These are phyloP conservation scores for Hymenoscyphus linearis DNA, from an alignment of 2,329 filamentous ascomycete genomes.

Conservation along the genomic window DNA sequence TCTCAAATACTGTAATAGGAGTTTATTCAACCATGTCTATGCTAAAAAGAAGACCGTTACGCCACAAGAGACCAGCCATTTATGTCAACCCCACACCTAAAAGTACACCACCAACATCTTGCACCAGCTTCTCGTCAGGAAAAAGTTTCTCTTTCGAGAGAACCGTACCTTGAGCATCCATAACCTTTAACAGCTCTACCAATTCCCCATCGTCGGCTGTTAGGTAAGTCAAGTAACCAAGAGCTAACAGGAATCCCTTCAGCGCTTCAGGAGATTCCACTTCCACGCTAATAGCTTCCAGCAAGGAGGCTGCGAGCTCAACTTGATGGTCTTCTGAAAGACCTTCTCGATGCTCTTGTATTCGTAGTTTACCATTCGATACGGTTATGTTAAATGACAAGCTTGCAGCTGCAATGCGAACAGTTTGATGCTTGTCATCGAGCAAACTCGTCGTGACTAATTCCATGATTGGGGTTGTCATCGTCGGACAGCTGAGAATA, in stretches of 20 bases:
- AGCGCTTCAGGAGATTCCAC: conserved; percentile 63
- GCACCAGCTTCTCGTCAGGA: conserved; percentile 52
- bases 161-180: conserved; percentile 68
- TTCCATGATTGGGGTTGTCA: conserved; percentile 57
- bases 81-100: conserved; percentile 33
- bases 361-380: conserved; percentile 61
- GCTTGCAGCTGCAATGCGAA: conserved; percentile 76
- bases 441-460: conserved; percentile 75
- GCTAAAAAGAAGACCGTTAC: neutral
- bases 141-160: conserved; percentile 52
- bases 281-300: conserved; percentile 65
- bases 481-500: conserved; percentile 45
- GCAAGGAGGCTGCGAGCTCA: conserved; percentile 72
- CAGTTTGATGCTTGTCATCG: conserved; percentile 66
- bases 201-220: conserved; percentile 66
- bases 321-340: conserved; percentile 68
- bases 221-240: conserved; percentile 72
- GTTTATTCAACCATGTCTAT: neutral
- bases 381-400: conserved; percentile 78
- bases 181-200: conserved; percentile 69
- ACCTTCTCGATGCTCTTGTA: conserved; percentile 49
- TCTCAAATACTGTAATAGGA: neutral
- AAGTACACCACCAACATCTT: conserved; percentile 41
- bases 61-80: neutral
- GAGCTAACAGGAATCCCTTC: conserved; percentile 68